Evolutionary conservation across 305 asterid genomes (phyloP).

Genomic region (Fraxinus dipetala): DNA sequence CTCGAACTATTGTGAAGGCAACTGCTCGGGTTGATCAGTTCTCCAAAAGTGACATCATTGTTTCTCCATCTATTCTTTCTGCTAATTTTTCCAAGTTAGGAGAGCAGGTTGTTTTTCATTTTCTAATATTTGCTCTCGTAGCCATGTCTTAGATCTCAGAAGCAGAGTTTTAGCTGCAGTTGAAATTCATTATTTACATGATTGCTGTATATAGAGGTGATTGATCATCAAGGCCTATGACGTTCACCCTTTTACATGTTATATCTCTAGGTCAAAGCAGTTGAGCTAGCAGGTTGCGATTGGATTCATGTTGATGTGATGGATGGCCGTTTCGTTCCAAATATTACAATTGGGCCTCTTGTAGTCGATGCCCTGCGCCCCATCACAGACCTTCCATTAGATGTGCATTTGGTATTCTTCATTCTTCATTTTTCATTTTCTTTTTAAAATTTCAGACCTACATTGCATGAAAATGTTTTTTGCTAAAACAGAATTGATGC

Average conservation of each 20-base stretch:
- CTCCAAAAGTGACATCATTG: slow-evolving; percentile 85
- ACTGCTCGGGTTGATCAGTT: slow-evolving; percentile 85
- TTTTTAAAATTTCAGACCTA: not conserved
- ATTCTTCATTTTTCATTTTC: slow-evolving; percentile 14
- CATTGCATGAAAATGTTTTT: slow-evolving; percentile 21
- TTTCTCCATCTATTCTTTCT: slow-evolving; percentile 97
- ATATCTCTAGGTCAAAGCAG: slow-evolving; percentile 79
- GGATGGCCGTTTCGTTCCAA: slow-evolving; percentile 99
- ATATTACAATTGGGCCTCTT: slow-evolving; percentile 96
- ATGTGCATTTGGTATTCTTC: slow-evolving; percentile 86
- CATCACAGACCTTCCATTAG: slow-evolving; percentile 93
- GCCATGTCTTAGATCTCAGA: not conserved
- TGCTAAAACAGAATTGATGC: slow-evolving; percentile 32
- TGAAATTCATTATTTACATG: slow-evolving; percentile 8
- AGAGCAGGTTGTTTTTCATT: slow-evolving; percentile 68
- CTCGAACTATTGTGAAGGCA: slow-evolving; percentile 67
- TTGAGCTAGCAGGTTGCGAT: slow-evolving; percentile 96
- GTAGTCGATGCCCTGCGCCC: slow-evolving; percentile 93
- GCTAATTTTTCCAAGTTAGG: slow-evolving; percentile 93
- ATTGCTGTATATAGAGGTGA: slow-evolving; percentile 3
- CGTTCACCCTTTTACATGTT: slow-evolving; percentile 12
- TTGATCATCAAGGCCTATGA: not conserved
- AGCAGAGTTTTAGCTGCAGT: not conserved
- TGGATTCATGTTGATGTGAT: slow-evolving; percentile 99
- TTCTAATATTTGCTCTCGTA: not conserved